Percentiles rank a stretch among this genome's conserved stretches.
These are phyloP conservation scores for Boletus edulis DNA, from an alignment of 768 basidiomycete species.

Conservation along the genomic window DNA sequence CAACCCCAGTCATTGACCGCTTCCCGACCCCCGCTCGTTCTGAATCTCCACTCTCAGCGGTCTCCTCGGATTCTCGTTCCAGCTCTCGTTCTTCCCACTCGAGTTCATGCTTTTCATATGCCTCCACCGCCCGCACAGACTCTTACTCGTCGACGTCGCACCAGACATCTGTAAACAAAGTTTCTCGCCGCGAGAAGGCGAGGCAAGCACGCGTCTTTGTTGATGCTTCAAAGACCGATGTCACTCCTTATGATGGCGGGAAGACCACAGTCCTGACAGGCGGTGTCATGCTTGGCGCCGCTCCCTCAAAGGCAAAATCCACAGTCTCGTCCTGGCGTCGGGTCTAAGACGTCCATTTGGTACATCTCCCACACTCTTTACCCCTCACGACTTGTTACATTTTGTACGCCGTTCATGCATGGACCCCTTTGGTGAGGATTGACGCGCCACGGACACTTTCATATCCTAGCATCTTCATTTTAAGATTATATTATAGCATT, in stretches of 20 bases:
- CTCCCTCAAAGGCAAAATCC: slow-evolving; percentile 33
- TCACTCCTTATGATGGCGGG: slow-evolving; percentile 84
- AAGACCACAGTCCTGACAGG: slow-evolving; percentile 87
- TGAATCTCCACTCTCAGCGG: slow-evolving; percentile 56
- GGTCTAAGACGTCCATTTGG: slow-evolving; percentile 33
- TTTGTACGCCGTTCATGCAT: slow-evolving; percentile 24
- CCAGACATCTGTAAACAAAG: slow-evolving; percentile 45
- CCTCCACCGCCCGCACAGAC: slow-evolving; percentile 54
- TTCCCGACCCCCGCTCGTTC: slow-evolving; percentile 55
- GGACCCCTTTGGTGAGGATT: slow-evolving; percentile 26
- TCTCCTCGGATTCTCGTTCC: slow-evolving; percentile 51
- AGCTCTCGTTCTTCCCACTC: slow-evolving; percentile 69
- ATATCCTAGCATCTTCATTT: slow-evolving; percentile 33
- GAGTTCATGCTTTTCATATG: slow-evolving; percentile 70
- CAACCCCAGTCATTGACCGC: slow-evolving; percentile 58
- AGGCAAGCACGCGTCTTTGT: slow-evolving; percentile 70
- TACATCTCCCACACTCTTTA: slow-evolving; percentile 22
- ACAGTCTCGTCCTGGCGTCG: slow-evolving; percentile 56
- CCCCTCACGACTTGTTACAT: slow-evolving; percentile 18
- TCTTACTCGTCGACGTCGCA: slow-evolving; percentile 42
- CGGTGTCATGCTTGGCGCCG: slow-evolving; percentile 80
- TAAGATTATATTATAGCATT: slow-evolving; percentile 34
- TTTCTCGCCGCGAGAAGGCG: slow-evolving; percentile 67
- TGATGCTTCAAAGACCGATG: slow-evolving; percentile 71
- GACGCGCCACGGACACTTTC: slow-evolving; percentile 26